Conservation (phyloP, 1,139 yeast species). For the Yamadazyma songkhlaensis region DNA sequence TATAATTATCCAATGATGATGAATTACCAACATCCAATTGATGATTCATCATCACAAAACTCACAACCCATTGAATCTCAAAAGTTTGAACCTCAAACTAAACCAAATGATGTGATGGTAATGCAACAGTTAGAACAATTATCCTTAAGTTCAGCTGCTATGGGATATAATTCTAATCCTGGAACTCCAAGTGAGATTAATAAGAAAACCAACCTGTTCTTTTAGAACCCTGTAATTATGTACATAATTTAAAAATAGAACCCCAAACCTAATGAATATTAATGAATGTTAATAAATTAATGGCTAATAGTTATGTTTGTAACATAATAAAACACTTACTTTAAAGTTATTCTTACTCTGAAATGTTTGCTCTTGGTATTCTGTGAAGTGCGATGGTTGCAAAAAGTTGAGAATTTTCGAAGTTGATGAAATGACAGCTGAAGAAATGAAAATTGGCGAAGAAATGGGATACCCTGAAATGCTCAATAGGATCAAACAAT, state of each 20-base stretch:
- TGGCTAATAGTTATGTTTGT: slow-evolving; percentile 2
- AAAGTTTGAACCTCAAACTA: no score
- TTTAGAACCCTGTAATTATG: slow-evolving; percentile 1
- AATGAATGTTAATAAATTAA: slow-evolving; percentile 2
- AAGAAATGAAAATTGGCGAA: no score
- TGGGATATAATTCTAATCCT: slow-evolving; percentile 48
- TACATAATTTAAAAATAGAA: not conserved
- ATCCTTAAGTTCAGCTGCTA: slow-evolving; percentile 47
- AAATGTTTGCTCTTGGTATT: no score
- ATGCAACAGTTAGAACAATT: slow-evolving; percentile 51
- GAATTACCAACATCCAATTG: not conserved
- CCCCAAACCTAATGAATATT: slow-evolving; percentile 1
- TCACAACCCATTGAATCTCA: not conserved
- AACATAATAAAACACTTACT: not conserved
- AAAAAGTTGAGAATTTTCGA: no score
- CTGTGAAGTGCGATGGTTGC: no score
- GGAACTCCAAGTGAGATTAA: slow-evolving; percentile 31
- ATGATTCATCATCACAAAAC: not conserved
- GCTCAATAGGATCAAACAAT: not conserved
- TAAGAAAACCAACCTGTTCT: slow-evolving; percentile 8
- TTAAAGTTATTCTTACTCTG: no score
- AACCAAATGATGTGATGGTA: slow-evolving; percentile 21
- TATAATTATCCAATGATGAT: slow-evolving; percentile 4
- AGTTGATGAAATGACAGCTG: no score
- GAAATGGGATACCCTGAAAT: not conserved